A percentile compares a stretch with the other conserved stretches of the same genome.
These are phyloP conservation scores for Orbilia quercus DNA, from an alignment of 2,329 filamentous ascomycete species.

Conservation along the genomic window DNA sequence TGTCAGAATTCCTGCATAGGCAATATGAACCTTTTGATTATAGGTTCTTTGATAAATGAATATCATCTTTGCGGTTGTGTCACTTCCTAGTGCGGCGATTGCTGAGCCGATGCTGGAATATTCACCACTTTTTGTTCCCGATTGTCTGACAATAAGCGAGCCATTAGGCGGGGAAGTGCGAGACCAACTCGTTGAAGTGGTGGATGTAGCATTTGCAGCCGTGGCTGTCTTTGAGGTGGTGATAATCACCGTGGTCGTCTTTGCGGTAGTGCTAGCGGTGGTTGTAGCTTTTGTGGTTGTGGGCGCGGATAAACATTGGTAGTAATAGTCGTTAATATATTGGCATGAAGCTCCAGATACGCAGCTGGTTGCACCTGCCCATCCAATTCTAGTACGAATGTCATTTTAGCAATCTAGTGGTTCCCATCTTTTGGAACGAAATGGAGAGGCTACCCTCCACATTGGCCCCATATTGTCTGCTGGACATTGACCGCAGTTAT, in stretches of 20 bases:
- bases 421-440: background rate
- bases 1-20: constrained; percentile 66
- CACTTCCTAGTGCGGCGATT: constrained; percentile 69
- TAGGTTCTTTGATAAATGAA: constrained; percentile 72
- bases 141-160: constrained; percentile 5
- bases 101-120: constrained; percentile 67
- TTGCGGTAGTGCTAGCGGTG: background rate
- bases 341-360: background rate
- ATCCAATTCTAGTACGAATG: background rate
- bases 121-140: constrained; percentile 11
- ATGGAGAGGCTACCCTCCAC: background rate
- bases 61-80: constrained; percentile 68
- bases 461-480: constrained; percentile 3
- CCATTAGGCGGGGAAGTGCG: constrained; percentile 2
- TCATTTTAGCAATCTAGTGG: background rate
- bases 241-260: too few species aligned
- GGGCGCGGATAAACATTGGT: background rate
- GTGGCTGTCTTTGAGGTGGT: background rate
- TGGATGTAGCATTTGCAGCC: background rate
- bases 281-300: constrained; percentile 1
- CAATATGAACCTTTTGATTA: constrained; percentile 70
- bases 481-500: background rate
- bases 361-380: constrained; percentile 4
- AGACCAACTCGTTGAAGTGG: background rate
- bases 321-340: constrained; percentile 3